Evolutionary conservation across 768 basidiomycete species (phyloP).

Genomic region (Naganishia antarctica): DNA sequence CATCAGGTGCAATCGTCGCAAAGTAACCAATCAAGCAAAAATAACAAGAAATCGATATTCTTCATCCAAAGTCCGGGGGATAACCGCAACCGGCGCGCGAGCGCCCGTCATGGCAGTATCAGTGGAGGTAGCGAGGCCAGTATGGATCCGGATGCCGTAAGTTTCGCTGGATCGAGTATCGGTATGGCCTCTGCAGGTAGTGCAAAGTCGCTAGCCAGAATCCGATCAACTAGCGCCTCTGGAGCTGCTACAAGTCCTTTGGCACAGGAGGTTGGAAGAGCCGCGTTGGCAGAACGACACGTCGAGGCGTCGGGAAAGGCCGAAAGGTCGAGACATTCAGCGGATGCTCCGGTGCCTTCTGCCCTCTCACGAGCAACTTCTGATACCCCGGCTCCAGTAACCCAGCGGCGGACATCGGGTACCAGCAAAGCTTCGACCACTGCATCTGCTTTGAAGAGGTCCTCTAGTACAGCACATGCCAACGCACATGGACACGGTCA

Average conservation of each 20-base stretch:
- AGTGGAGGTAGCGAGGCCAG: slow-evolving; percentile 24
- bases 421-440: slow-evolving; percentile 30
- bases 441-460: slow-evolving; percentile 8
- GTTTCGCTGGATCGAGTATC: slow-evolving; percentile 8
- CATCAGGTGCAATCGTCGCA: not conserved
- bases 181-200: not conserved
- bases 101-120: slow-evolving; percentile 21
- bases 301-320: not conserved
- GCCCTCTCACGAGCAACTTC: not conserved
- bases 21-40: slow-evolving; percentile 21
- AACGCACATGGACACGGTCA: not conserved
- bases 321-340: not conserved
- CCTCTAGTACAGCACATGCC: slow-evolving; percentile 11
- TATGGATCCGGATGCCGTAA: slow-evolving; percentile 21
- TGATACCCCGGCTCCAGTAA: not conserved
- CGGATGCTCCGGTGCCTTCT: not conserved
- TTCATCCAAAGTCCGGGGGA: slow-evolving; percentile 40
- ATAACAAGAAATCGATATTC: slow-evolving; percentile 42
- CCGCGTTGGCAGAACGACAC: not conserved
- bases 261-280: not conserved
- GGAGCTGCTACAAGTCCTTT: slow-evolving; percentile 3
- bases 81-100: not conserved
- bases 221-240: not conserved
- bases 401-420: not conserved
- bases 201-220: not conserved